Evolutionary conservation across 116 monocot genomes (phyloP), one percentile per base, ranked within the genome.

Genomic region (Phalaenopsis hybrid): DNA sequence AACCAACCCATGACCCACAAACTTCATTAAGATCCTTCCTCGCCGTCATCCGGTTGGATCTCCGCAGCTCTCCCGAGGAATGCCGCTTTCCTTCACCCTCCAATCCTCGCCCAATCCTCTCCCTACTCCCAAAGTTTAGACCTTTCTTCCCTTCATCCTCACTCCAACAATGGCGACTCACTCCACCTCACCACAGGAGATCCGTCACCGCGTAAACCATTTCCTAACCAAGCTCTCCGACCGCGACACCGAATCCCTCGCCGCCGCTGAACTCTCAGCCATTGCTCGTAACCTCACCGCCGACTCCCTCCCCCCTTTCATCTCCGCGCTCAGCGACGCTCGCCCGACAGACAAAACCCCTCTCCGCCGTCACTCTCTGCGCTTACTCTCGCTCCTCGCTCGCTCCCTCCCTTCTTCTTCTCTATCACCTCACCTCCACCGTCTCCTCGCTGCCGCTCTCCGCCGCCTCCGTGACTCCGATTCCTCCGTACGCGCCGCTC

Each of bases 231-330:
- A 88, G 87, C 93, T 97, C 57, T 87, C 90, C 5, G 97, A 97
- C 88, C 89, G 95, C 0, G 98, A 98, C 81, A 98, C 98, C 13
- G 94, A 98, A 83, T 83, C 87, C 43, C 92, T 95, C 86, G 98
- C 95, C 12, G 90, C 86, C 34, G 74, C 89, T 8, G 93, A 95
- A 83, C 95, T 98, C 10, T 95, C 95, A 3, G 77, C 95, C 77
- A 89, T 98, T 74, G 92, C 93, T 37, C 79, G 74, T 10, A 61
- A 83, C 12, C 89, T 97, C 77, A 57, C 87, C 12, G 34, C 86
- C 13, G 90, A 90, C 61, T 65, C 87, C 6, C 84, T 97, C 16
- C 51, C 87, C 0, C 58, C 88, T 0, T 98, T 98, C 84, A 57
- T 98, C 83, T 92, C 95, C 61, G 92, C 95, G 77, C 86, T 98